Evolutionary conservation across 2,329 filamentous ascomycete species (phyloP).

Genomic region (Exophiala aquamarina): DNA sequence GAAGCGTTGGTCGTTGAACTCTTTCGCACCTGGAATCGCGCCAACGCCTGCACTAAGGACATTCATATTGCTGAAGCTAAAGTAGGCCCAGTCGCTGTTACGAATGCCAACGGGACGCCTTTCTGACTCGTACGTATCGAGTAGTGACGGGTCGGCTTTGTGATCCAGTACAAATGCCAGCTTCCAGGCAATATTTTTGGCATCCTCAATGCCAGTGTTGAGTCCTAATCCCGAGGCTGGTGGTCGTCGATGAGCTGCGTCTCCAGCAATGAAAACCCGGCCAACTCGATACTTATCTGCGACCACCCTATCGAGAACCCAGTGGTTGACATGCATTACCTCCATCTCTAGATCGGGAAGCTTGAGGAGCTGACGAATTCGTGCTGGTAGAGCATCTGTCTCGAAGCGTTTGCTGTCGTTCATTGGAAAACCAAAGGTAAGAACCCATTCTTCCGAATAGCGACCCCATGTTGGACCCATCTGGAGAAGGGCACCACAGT

Average conservation of each 20-base stretch:
- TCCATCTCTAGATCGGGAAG: slow-evolving; percentile 23
- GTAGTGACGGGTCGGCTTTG: slow-evolving; percentile 25
- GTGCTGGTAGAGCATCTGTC: slow-evolving; percentile 1
- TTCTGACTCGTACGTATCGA: slow-evolving; percentile 43
- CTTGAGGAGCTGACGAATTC: slow-evolving; percentile 19
- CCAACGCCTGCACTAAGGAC: slow-evolving; percentile 24
- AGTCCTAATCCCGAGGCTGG: slow-evolving; percentile 35
- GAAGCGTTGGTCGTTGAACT: slow-evolving; percentile 14
- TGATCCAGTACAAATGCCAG: slow-evolving; percentile 36
- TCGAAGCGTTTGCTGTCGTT: slow-evolving; percentile 14
- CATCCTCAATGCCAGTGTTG: slow-evolving; percentile 33
- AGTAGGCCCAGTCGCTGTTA: slow-evolving; percentile 28
- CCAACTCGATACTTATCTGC: slow-evolving; percentile 26
- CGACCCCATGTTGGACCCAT: slow-evolving; percentile 28
- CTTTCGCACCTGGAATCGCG: slow-evolving; percentile 16
- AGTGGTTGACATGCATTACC: slow-evolving; percentile 24
- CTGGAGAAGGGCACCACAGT: slow-evolving; percentile 22
- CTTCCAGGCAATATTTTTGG: slow-evolving; percentile 46
- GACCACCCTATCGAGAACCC: slow-evolving; percentile 15
- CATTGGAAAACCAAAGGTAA: slow-evolving; percentile 28
- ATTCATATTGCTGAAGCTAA: slow-evolving; percentile 23
- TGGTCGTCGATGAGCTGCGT: slow-evolving; percentile 34
- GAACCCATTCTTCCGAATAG: slow-evolving; percentile 36
- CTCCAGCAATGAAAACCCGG: slow-evolving; percentile 36
- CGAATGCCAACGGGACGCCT: slow-evolving; percentile 33